Evolutionary conservation across 257 asterid genomes (phyloP).

Genomic region (Ajuga chamaepitys): DNA sequence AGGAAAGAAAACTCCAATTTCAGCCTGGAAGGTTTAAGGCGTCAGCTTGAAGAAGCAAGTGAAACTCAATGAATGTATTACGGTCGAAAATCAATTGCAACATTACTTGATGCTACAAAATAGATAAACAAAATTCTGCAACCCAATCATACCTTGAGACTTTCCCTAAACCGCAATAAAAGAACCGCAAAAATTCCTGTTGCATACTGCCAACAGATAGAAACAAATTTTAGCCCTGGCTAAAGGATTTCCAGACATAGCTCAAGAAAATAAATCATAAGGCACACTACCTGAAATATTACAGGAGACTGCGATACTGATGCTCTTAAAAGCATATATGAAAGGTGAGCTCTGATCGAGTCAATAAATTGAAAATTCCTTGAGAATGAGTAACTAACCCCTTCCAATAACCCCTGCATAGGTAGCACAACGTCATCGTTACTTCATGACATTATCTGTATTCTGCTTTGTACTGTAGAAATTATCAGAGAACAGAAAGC

Average conservation of each 20-base stretch:
- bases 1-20: constrained; percentile 95
- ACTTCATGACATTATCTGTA: not conserved
- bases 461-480: constrained; percentile 6
- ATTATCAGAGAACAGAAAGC: not conserved
- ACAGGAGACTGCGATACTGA: constrained; percentile 66
- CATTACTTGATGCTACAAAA: constrained; percentile 12
- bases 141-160: constrained; percentile 63
- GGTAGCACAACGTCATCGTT: constrained; percentile 8
- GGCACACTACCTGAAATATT: constrained; percentile 70
- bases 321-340: constrained; percentile 84
- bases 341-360: constrained; percentile 89
- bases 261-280: constrained; percentile 15
- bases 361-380: constrained; percentile 77
- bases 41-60: constrained; percentile 18
- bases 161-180: constrained; percentile 84
- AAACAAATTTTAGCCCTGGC: constrained; percentile 17
- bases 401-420: constrained; percentile 84
- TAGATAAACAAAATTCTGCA: constrained; percentile 7
- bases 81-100: constrained; percentile 3
- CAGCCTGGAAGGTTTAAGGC: constrained; percentile 56
- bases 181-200: constrained; percentile 83
- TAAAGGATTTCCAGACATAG: constrained; percentile 6
- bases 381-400: constrained; percentile 68
- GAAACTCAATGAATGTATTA: not conserved
- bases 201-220: constrained; percentile 59